phyloP scores from a whole-genome alignment of 805 yeast genomes.

The Sugiyamaella boreocaroliniensis region DNA sequence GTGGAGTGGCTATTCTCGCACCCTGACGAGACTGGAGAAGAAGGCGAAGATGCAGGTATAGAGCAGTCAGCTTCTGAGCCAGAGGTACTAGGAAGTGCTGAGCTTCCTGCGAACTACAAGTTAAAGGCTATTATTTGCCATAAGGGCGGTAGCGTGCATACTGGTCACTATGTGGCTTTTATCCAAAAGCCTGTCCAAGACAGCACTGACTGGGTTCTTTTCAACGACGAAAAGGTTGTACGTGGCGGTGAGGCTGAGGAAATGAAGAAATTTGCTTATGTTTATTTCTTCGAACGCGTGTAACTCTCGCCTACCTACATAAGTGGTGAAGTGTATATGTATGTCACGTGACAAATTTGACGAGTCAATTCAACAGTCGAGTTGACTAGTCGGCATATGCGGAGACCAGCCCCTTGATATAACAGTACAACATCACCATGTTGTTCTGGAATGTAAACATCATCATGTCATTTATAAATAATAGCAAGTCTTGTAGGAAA shows the following conservation, averaged over 20 bases:
- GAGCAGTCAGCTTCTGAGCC: conserved; percentile 9
- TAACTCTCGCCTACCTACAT: no score
- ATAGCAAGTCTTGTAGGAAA: no score
- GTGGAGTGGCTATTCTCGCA: conserved; percentile 87
- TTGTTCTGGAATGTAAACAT: no score
- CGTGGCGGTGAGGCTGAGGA: conserved; percentile 38
- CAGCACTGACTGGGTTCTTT: conserved; percentile 59
- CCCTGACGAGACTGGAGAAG: conserved; percentile 63
- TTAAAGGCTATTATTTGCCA: conserved; percentile 73
- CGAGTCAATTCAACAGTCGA: neutral
- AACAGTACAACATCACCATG: no score
- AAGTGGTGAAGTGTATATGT: neutral
- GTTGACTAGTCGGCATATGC: neutral
- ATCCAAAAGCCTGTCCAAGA: conserved; percentile 41
- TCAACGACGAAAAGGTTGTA: conserved; percentile 86
- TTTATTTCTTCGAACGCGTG: conserved; percentile 36
- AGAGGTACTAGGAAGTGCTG: conserved; percentile 18
- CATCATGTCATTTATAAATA: no score
- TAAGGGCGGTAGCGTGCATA: conserved; percentile 82
- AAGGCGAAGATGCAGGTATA: conserved; percentile 4
- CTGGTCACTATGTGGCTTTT: conserved; percentile 88
- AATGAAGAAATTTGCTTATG: conserved; percentile 43
- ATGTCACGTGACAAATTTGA: neutral
- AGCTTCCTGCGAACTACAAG: conserved; percentile 36
- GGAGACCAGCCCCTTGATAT: no score